Evolutionary conservation across 1,284 basidiomycete genomes (phyloP).

Genomic region (Fomitopsis palustris): DNA sequence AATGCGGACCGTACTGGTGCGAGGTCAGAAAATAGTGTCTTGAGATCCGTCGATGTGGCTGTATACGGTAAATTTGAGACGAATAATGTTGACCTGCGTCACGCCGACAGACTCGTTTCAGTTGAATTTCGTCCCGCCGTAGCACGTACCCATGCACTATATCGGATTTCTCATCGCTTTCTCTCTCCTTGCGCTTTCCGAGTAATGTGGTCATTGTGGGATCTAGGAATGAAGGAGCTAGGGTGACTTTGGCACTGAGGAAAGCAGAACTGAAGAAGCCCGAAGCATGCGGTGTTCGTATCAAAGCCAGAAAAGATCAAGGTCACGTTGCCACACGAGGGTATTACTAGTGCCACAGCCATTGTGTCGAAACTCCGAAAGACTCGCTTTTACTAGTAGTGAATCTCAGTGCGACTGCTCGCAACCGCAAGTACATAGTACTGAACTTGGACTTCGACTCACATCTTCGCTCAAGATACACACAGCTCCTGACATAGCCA

Average conservation of each 20-base stretch:
- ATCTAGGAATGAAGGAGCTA: neutral
- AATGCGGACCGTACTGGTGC: conserved; percentile 95
- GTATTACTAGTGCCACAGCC: too few relatives aligned
- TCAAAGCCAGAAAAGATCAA: too few relatives aligned
- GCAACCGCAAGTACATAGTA: too few relatives aligned
- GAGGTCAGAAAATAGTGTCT: conserved; percentile 92
- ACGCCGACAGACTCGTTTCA: neutral
- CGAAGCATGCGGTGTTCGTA: neutral
- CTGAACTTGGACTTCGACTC: too few relatives aligned
- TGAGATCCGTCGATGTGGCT: conserved; percentile 86
- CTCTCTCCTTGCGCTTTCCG: conserved; percentile 53
- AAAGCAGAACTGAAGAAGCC: too few relatives aligned
- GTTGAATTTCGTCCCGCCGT: neutral
- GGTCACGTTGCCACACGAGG: too few relatives aligned
- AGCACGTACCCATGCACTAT: conserved; percentile 35
- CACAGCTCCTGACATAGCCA: too few relatives aligned
- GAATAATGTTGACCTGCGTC: conserved; percentile 70
- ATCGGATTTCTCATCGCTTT: conserved; percentile 28
- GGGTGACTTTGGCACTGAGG: neutral
- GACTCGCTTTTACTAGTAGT: too few relatives aligned
- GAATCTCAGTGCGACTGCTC: too few relatives aligned
- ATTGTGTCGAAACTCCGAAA: too few relatives aligned
- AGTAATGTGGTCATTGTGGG: conserved; percentile 28
- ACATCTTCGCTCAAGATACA: too few relatives aligned
- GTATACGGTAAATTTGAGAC: conserved; percentile 86